A percentile compares a stretch with the other conserved stretches of the same genome.
These are phyloP conservation scores for Talaromyces sp. DNA, from an alignment of 2,329 filamentous ascomycete species.

Conservation along the genomic window DNA sequence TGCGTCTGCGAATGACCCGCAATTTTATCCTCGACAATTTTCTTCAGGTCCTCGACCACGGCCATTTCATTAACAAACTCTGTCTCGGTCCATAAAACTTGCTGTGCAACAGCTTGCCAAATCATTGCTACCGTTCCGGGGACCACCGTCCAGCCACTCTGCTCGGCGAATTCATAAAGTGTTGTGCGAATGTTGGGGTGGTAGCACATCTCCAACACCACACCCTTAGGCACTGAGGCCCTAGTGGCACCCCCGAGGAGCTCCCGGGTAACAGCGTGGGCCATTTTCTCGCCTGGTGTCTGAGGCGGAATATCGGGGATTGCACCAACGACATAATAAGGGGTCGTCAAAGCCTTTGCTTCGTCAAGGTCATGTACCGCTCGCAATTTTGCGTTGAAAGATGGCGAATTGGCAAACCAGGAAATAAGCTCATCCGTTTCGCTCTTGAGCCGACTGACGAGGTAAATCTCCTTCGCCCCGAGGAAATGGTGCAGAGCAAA, in stretches of 20 bases:
- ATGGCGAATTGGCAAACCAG: constrained; percentile 6
- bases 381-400: constrained; percentile 11
- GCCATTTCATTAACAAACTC: constrained; percentile 4
- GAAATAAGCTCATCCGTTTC: constrained; percentile 17
- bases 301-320: constrained; percentile 16
- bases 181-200: constrained; percentile 15
- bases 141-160: constrained; percentile 16
- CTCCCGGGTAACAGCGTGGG: constrained; percentile 3
- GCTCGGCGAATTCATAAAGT: constrained; percentile 12
- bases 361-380: constrained; percentile 10
- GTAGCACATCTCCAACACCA: constrained; percentile 23
- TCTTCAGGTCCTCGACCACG: constrained; percentile 12
- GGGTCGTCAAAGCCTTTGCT: constrained; percentile 6
- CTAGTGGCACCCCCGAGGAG: background rate
- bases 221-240: constrained; percentile 7
- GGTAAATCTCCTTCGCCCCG: constrained; percentile 15
- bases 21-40: constrained; percentile 5
- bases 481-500: constrained; percentile 19
- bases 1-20: background rate
- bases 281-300: constrained; percentile 12
- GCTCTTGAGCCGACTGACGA: constrained; percentile 16
- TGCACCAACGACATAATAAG: constrained; percentile 17
- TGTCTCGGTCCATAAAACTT: constrained; percentile 17
- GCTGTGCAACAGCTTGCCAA: constrained; percentile 17
- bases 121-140: constrained; percentile 17